These are phyloP conservation scores for Mycena capillaripes DNA, from an alignment of 768 basidiomycete species.

Conservation along the genomic window DNA sequence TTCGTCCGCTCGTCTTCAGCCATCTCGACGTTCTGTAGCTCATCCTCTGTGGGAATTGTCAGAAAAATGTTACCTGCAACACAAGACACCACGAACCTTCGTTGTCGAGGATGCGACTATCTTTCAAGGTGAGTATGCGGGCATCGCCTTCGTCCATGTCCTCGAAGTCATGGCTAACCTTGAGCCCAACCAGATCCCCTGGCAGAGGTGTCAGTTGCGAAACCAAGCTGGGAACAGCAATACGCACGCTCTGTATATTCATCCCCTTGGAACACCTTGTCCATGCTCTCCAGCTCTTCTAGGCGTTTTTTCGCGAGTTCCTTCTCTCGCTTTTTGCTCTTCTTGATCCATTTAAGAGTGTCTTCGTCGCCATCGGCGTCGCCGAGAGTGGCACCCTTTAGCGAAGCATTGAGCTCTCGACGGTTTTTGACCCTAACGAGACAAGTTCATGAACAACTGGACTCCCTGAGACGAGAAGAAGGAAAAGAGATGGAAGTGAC, in stretches of 20 bases:
- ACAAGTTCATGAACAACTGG: slow-evolving; percentile 63
- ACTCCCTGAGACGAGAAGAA: slow-evolving; percentile 52
- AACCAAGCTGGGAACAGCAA: background rate
- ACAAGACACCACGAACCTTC: slow-evolving; percentile 71
- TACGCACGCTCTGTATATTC: slow-evolving; percentile 90
- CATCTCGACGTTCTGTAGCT: slow-evolving; percentile 95
- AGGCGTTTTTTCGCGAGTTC: slow-evolving; percentile 88
- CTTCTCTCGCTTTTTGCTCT: slow-evolving; percentile 91
- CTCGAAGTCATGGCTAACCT: slow-evolving; percentile 96
- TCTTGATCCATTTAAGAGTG: slow-evolving; percentile 92
- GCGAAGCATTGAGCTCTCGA: slow-evolving; percentile 91
- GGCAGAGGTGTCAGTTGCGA: slow-evolving; percentile 19
- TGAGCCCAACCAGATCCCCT: slow-evolving; percentile 94
- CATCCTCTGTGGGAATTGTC: slow-evolving; percentile 80
- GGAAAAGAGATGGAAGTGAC: slow-evolving; percentile 63
- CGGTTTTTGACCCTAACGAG: slow-evolving; percentile 90
- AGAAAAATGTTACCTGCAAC: background rate
- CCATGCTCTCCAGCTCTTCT: slow-evolving; percentile 87
- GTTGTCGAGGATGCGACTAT: slow-evolving; percentile 93
- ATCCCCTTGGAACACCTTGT: slow-evolving; percentile 76
- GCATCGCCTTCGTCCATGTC: slow-evolving; percentile 95
- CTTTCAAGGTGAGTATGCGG: slow-evolving; percentile 96
- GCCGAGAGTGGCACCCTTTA: slow-evolving; percentile 94
- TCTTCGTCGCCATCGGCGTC: slow-evolving; percentile 87
- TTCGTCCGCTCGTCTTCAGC: slow-evolving; percentile 88